These are phyloP conservation scores for Neoascochyta sp. DNA, from an alignment of 2,329 filamentous ascomycete species.

Conservation along the genomic window DNA sequence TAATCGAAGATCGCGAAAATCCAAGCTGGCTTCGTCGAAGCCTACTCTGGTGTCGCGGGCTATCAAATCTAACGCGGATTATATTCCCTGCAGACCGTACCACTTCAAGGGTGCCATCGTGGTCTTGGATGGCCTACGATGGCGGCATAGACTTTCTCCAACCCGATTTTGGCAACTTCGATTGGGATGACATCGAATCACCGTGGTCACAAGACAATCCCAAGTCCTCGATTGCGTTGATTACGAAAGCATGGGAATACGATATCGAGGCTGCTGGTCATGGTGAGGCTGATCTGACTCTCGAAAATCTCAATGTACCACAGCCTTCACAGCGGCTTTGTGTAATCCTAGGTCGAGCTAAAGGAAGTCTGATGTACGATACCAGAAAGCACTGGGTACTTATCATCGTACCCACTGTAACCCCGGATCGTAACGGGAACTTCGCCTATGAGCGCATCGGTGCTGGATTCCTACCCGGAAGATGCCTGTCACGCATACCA, in stretches of 20 bases:
- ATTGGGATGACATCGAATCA: constrained; percentile 3
- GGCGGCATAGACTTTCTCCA: constrained; percentile 16
- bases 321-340: neutral
- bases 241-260: neutral
- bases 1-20: constrained; percentile 23
- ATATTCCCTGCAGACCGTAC: too few species aligned
- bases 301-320: neutral
- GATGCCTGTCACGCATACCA: too few species aligned
- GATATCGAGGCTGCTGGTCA: neutral
- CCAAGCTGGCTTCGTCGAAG: constrained; percentile 20
- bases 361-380: constrained; percentile 1
- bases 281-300: neutral
- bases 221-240: neutral
- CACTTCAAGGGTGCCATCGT: constrained; percentile 8
- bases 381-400: constrained; percentile 11
- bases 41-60: constrained; percentile 28
- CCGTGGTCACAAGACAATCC: constrained; percentile 2
- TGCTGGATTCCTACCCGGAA: too few species aligned
- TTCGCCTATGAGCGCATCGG: too few species aligned
- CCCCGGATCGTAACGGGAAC: too few species aligned
- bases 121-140: constrained; percentile 21
- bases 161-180: constrained; percentile 1
- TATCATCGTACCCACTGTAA: constrained; percentile 9
- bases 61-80: neutral
- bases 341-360: neutral